Evolutionary conservation across 495 filamentous ascomycete species (phyloP), one percentile per base, ranked within the genome.

Genomic region (Aspergillus taichungensis): DNA sequence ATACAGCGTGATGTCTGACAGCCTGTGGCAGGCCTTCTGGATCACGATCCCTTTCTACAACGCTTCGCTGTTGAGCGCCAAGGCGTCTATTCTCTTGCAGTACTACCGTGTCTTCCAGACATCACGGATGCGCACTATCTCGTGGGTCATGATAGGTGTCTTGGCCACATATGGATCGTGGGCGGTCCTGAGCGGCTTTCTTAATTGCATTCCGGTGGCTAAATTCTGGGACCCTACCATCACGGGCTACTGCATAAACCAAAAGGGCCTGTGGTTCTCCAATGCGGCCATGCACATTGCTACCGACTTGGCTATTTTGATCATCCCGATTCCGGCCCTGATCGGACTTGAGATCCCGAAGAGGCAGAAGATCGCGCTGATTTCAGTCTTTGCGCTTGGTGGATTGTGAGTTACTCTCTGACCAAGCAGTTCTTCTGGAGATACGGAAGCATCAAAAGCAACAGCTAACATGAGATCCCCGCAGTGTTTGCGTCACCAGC

Each of bases 391-490:
- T 54, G 72, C 65, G 0, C 35, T 77, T 29, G 75, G 75, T 37
- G 61, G 64, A 41, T 69, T 76, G 75, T 79, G 56, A 66, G 70
- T 62, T n/a, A n/a, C n/a, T n/a, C n/a, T n/a, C n/a, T n/a, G n/a
- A n/a, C n/a, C n/a, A n/a, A n/a, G n/a, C n/a, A n/a, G n/a, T n/a
- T n/a, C n/a, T n/a, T n/a, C n/a, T n/a, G n/a, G n/a, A n/a, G n/a
- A n/a, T n/a, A n/a, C n/a, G 18, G 18, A 24, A 24, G 18, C 2
- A 24, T 24, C n/a, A 24, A 24, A 24, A 4, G 4, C 39, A 2
- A 32, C 8, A 10, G n/a, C 42, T 46, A 40, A 28, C 32, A 34
- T 42, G n/a, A 28, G 3, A 35, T n/a, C 24, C 13, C 18, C 30
- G 30, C 35, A 74, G 71, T 42, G 69, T 72, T n/a, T 71, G 67